These are phyloP conservation scores for Aspergillus candidus DNA, from an alignment of 2,329 filamentous ascomycete genomes.

Conservation along the genomic window DNA sequence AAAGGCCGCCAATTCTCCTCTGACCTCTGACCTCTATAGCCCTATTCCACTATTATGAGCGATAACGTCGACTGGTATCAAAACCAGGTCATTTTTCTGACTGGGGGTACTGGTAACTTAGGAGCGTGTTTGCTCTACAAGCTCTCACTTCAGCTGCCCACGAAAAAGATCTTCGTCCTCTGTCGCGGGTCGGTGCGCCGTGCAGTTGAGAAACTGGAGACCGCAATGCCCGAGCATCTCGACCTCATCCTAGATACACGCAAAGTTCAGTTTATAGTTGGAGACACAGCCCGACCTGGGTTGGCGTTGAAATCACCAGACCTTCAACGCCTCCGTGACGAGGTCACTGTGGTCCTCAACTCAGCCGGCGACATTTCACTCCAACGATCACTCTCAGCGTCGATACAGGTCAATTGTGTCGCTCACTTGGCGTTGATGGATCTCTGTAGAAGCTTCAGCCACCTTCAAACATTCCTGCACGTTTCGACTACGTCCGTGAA, in stretches of 20 bases:
- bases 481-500: constrained; percentile 10
- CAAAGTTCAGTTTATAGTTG: constrained; percentile 13
- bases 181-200: constrained; percentile 7
- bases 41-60: too few species aligned
- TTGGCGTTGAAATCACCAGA: constrained; percentile 7
- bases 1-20: too few species aligned
- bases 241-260: constrained; percentile 16
- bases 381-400: constrained; percentile 5
- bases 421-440: constrained; percentile 3
- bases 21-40: too few species aligned
- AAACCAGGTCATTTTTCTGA: constrained; percentile 13
- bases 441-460: constrained; percentile 4
- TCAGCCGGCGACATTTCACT: constrained; percentile 14
- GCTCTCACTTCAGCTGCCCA: constrained; percentile 13
- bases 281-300: constrained; percentile 12
- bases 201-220: constrained; percentile 10
- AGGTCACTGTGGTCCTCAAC: constrained; percentile 14
- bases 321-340: constrained; percentile 4
- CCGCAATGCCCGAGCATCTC: constrained; percentile 14
- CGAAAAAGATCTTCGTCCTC: constrained; percentile 10
- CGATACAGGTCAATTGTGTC: constrained; percentile 12
- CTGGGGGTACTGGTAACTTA: constrained; percentile 13
- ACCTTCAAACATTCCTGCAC: constrained; percentile 8
- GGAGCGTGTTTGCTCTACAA: constrained; percentile 17
- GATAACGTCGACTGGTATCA: neutral